Base-by-base conservation (phyloP, 768 basidiomycete species). In the Chlorophyllum brunneum region DNA sequence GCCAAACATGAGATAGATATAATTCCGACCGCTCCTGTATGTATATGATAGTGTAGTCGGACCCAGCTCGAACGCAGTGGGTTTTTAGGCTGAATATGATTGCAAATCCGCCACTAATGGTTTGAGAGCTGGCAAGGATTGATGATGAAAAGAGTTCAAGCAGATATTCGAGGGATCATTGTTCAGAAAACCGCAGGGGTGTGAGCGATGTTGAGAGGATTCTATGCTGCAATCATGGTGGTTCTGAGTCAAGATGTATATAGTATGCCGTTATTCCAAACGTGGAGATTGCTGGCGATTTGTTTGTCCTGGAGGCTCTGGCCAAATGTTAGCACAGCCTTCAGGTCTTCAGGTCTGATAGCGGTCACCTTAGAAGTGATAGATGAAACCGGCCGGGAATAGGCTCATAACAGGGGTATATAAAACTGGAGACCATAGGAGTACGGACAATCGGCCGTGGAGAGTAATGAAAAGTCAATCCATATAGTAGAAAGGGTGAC, bases 1-100 rank as follows among this genome's bases (percentile, higher is more conserved):
- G 41, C 88, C 87, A 61, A 91, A 91, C 88, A 92, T 54, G 38
- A 44, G 30, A 46, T 29, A n/a, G n/a, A n/a, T n/a, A n/a, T n/a
- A n/a, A n/a, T 15, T 40, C 16, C 18, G n/a, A 18, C 34, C 15
- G 34, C 22, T n/a, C 23, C 46, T 34, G 13, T 41, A 51, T 30
- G 33, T 31, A 39, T 38, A 42, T 47, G 24, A 26, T 34, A 27
- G 44, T 48, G 52, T 54, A 56, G 41, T 59, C 23, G 33, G 31
- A 18, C 13, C 39, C n/a, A 13, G 31, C n/a, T 29, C 31, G 23
- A 34, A 26, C 34, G 20, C 18, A 23, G 26, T 54, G 27, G 38
- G 15, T 44, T 30, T 23, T 46, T 23, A 18, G 7, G 24, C 26
- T 55, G 18, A 29, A 2, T 24, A 20, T 10, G 49, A 46, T 57